Percentiles rank a stretch among this genome's conserved stretches.
phyloP scores from a whole-genome alignment of 441 rosid species.

The Gossypium schwendimanii region DNA sequence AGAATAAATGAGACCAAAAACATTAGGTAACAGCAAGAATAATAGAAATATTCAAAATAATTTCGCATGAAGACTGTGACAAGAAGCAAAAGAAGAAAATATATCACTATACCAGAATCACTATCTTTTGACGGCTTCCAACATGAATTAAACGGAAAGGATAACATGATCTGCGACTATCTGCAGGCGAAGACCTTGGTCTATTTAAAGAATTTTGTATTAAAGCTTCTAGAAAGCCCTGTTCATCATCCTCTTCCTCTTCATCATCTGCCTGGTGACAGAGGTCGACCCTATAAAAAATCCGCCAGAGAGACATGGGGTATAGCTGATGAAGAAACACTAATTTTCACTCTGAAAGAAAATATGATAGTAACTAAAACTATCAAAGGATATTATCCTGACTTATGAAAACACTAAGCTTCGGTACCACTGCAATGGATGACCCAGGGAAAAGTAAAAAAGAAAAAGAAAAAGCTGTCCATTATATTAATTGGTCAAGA shows the following conservation, averaged over 20 bases:
- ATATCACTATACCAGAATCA: constrained; percentile 44
- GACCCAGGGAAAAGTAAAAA: neutral
- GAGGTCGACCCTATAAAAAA: constrained; percentile 44
- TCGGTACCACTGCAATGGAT: neutral
- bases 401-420: neutral
- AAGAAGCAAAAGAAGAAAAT: neutral
- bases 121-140: constrained; percentile 64
- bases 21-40: neutral
- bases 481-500: neutral
- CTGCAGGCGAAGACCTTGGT: constrained; percentile 27
- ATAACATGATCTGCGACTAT: constrained; percentile 36
- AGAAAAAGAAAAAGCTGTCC: neutral
- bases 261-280: constrained; percentile 51
- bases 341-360: constrained; percentile 9
- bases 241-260: constrained; percentile 74
- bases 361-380: constrained; percentile 4
- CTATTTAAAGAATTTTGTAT: constrained; percentile 32
- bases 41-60: constrained; percentile 1
- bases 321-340: constrained; percentile 10
- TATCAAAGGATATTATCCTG: neutral
- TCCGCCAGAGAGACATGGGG: constrained; percentile 14
- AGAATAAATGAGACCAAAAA: neutral
- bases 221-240: constrained; percentile 46
- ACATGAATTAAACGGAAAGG: constrained; percentile 45
- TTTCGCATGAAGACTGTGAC: neutral